Evolutionary conservation across 768 basidiomycete species (phyloP), one percentile per base, ranked within the genome.

Genomic region (Suillus decipiens): DNA sequence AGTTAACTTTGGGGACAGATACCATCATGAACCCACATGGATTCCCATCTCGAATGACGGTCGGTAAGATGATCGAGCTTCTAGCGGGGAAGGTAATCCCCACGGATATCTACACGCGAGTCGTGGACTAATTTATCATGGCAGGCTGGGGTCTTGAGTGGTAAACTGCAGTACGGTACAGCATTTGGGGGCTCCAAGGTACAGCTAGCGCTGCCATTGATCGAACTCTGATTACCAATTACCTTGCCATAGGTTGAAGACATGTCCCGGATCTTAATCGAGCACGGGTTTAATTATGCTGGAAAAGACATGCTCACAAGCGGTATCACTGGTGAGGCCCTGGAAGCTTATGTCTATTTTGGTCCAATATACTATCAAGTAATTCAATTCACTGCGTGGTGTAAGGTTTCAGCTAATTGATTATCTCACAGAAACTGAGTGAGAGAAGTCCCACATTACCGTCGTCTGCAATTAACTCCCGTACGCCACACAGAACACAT

Each of bases 11-110:
- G 36, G 59, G n/a, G 51, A 37, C 77, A 90, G 96, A 99, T 77
- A 94, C 96, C 19, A 97, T 99, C 79, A 99, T 99, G 96, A 99
- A 99, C 74, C 97, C 97, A 3, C 97, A 99, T 77, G 97, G 97
- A 71, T 99, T 99, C 83, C 97, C 97, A 5, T 96, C 94, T 62
- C 92, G 96, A 61, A 98, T 96, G 95, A 99, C 97, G 31, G 97
- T 99, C 34, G 97, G 97, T 56, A 99, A 99, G 81, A 99, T 99
- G 97, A 97, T 99, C 60, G 97, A 99, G 76, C 81, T 98, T 24
- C 79, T 99, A 37, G 92, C 95, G 14, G 96, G 97, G 58, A 99
- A 99, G 85, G 93, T 92, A 62, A 56, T 24, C 17, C 39, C 31
- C 15, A 3, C 10, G 43, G 41, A 33, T 17, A 14, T 60, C 53